Percentiles rank a stretch among this genome's conserved stretches.
These are phyloP conservation scores for Alternaria sp. DNA, from an alignment of 2,329 filamentous ascomycete species.

Conservation along the genomic window DNA sequence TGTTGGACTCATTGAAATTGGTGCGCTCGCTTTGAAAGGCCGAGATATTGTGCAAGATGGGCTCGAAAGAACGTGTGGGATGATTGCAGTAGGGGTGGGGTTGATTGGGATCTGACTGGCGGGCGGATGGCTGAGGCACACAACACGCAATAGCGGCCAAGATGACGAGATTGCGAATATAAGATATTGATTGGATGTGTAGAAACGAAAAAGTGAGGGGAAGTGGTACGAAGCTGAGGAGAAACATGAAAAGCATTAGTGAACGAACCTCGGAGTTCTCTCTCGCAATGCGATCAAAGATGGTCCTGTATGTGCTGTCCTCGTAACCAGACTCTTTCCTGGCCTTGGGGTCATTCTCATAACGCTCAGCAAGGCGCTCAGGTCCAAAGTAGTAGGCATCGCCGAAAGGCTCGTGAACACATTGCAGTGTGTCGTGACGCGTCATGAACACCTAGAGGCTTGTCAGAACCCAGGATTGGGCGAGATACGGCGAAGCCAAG, in stretches of 20 bases:
- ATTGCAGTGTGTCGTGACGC: constrained; percentile 77
- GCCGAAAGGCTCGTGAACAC: constrained; percentile 94
- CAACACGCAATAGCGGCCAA: constrained; percentile 23
- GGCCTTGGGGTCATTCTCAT: constrained; percentile 69
- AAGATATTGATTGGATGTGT: background rate
- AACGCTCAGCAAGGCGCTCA: constrained; percentile 81
- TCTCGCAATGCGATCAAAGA: constrained; percentile 76
- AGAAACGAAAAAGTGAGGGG: background rate
- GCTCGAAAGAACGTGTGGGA: background rate
- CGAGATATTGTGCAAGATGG: background rate
- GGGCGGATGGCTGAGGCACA: constrained; percentile 1
- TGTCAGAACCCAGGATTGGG: constrained; percentile 9
- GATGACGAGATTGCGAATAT: constrained; percentile 1
- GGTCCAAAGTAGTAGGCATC: constrained; percentile 97
- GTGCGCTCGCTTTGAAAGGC: background rate
- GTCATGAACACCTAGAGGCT: constrained; percentile 83
- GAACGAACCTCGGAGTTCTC: constrained; percentile 74
- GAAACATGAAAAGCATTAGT: constrained; percentile 12
- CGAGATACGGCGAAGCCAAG: constrained; percentile 1
- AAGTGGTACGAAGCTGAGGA: background rate
- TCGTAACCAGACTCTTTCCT: constrained; percentile 67
- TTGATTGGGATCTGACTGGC: background rate
- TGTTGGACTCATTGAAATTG: background rate
- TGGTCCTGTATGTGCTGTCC: constrained; percentile 74
- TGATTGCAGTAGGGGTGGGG: background rate